Evolutionary conservation across 257 asterid genomes (phyloP).

Genomic region (Verbascum thapsus): DNA sequence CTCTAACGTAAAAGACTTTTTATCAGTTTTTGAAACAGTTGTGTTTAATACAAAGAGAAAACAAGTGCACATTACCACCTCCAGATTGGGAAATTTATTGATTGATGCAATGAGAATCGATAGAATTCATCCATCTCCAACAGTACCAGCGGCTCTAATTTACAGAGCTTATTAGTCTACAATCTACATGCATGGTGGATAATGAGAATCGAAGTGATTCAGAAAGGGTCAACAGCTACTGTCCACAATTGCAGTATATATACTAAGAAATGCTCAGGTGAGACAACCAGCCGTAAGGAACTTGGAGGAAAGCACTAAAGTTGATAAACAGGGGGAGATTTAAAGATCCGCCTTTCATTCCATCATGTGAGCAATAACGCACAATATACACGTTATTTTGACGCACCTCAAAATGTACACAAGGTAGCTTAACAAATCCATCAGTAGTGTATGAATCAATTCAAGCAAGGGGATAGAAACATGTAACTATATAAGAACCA

Average conservation of each 20-base stretch:
- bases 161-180: no score
- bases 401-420: slow-evolving; percentile 7
- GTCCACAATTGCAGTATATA: no score
- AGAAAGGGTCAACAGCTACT: no score
- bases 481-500: not conserved
- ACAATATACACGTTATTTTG: not conserved
- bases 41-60: no score
- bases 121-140: not conserved
- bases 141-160: no score
- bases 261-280: no score
- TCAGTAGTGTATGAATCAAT: not conserved
- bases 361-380: not conserved
- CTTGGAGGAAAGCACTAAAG: not conserved
- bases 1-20: not conserved
- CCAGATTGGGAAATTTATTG: not conserved
- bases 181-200: no score
- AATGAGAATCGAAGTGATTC: no score
- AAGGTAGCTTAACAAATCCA: not conserved
- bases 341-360: not conserved
- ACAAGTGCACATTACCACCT: not conserved
- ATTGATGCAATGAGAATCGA: not conserved
- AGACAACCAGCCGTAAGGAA: not conserved
- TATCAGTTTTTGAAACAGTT: not conserved
- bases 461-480: not conserved
- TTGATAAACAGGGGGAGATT: not conserved